Base-by-base conservation (phyloP, 2,329 filamentous ascomycete species). In the Apiospora malaysiana region DNA sequence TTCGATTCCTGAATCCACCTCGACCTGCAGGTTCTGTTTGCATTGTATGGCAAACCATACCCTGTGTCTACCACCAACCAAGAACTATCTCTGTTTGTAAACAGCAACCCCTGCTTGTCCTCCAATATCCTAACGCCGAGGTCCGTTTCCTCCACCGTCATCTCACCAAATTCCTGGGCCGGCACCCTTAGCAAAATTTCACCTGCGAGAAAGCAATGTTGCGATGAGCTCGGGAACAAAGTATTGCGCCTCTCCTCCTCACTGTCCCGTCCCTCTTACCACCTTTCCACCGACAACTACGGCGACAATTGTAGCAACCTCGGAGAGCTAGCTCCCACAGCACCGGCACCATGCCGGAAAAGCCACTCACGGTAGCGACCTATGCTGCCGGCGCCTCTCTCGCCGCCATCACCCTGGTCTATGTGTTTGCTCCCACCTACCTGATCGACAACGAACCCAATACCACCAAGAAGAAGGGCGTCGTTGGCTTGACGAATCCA, bases 401-500 rank as follows among this genome's bases (percentile, higher is more conserved):
- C 73, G 96, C 96, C 70, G 96, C 96, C 73, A 93, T 97, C 73
- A 95, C 96, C 43, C 89, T 98, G 71, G 93, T 98, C 80, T 99
- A 98, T 83, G 95, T 98, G 76, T 98, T 99, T 83, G 94, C 92
- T 10, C 96, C 96, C n/a, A 98, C 95, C 69, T 98, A 95, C 82
- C 93, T 97, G 77, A 92, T 98, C 81, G 95, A 99, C 83, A 91
- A 92, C 79, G 93, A 96, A 70, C 88, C 91, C 72, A 89, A 88
- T 70, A 83, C 83, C 63, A 83, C 83, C 56, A 91, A 93, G 76
- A 96, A 94, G 82, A 95, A 94, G 79, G 93, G 93, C 71, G 93
- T 97, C 59, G 94, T 98, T 70, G 96, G 96, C 49, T 87, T 98
- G 70, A 86, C 87, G 69, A 99, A 99, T 82, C 91, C 94, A 10